Percentiles rank a stretch among this genome's conserved stretches.
These are phyloP conservation scores for Penicillium polonicum DNA, from an alignment of 2,329 filamentous ascomycete species.

Conservation along the genomic window DNA sequence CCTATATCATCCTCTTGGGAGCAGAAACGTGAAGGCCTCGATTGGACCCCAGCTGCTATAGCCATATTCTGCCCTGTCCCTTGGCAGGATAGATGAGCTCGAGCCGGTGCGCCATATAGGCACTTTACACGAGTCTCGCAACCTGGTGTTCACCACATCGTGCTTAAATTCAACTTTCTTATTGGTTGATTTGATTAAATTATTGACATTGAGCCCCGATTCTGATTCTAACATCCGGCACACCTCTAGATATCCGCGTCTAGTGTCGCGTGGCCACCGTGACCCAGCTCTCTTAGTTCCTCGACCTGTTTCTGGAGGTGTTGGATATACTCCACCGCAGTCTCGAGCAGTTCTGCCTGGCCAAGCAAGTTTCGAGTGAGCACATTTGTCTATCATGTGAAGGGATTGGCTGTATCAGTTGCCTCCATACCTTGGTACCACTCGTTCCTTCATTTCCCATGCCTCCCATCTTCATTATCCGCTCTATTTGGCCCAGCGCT, in stretches of 20 bases:
- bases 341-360: neutral
- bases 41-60: neutral
- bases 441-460: neutral
- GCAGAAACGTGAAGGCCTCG: neutral
- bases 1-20: neutral
- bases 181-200: neutral
- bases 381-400: neutral
- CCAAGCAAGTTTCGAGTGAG: neutral
- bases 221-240: neutral
- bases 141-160: neutral
- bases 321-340: neutral
- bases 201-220: neutral
- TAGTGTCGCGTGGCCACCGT: neutral
- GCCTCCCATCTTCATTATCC: neutral
- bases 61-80: neutral
- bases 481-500: neutral
- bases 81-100: neutral
- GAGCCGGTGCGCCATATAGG: neutral
- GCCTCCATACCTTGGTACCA: neutral
- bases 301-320: neutral
- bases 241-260: neutral
- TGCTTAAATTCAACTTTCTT: neutral
- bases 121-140: neutral
- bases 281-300: neutral
- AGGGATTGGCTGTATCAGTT: neutral